A percentile compares a stretch with the other conserved stretches of the same genome.
These are phyloP conservation scores for Myriosclerotinia duriaeana DNA, from an alignment of 2,329 filamentous ascomycete genomes.

Conservation along the genomic window DNA sequence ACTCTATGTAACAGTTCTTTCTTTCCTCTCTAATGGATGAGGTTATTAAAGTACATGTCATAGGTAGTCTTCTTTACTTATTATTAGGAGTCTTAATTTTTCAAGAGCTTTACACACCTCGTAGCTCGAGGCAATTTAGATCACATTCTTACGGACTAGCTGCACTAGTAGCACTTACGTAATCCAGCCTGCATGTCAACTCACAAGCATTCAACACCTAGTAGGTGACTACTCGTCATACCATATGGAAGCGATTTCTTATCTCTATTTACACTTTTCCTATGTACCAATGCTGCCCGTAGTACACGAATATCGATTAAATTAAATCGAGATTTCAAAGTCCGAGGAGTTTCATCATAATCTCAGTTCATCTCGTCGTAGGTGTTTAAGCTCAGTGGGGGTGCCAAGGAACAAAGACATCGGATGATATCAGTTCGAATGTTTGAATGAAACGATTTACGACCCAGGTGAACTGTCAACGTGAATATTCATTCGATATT, in stretches of 20 bases:
- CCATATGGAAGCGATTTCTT: not conserved
- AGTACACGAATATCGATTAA: not conserved
- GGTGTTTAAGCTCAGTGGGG: not conserved
- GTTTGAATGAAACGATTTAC: not conserved
- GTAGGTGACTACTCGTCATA: too few species aligned
- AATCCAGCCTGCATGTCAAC: not conserved
- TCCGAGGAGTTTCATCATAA: not conserved
- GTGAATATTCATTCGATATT: not conserved
- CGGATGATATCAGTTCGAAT: not conserved
- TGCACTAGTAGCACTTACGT: not conserved
- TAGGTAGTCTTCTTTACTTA: too few species aligned
- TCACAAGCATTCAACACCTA: not conserved
- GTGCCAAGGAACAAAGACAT: constrained; percentile 9
- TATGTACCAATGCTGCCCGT: not conserved
- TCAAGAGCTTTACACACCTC: too few species aligned
- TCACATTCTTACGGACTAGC: not conserved
- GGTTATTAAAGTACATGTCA: too few species aligned
- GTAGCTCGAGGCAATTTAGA: too few species aligned
- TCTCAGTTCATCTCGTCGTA: not conserved
- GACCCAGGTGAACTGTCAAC: not conserved
- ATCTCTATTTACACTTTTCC: not conserved
- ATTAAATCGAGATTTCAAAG: not conserved
- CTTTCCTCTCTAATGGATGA: too few species aligned
- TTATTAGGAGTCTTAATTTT: too few species aligned
- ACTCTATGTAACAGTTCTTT: too few species aligned